Conservation (phyloP, 495 filamentous ascomycete species). For the Gamarada debralockiae region DNA sequence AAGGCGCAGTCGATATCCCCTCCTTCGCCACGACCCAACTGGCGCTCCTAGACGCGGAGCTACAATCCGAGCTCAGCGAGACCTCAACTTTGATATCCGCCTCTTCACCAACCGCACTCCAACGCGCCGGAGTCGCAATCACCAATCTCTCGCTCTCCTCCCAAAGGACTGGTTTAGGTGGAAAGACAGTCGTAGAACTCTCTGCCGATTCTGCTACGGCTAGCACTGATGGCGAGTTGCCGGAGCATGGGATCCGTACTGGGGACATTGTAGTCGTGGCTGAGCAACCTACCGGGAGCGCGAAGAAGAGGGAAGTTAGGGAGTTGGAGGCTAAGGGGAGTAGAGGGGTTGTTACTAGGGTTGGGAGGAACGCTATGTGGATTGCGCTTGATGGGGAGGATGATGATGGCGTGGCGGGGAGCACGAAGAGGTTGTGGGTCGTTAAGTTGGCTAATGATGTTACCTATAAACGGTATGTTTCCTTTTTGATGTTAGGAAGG, state of each 20-base stretch:
- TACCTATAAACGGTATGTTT: slow-evolving; percentile 69
- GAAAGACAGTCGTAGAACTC: slow-evolving; percentile 81
- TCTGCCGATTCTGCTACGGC: slow-evolving; percentile 64
- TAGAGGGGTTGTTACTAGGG: slow-evolving; percentile 78
- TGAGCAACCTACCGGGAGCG: slow-evolving; percentile 67
- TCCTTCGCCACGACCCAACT: slow-evolving; percentile 78
- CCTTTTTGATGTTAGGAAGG: neutral
- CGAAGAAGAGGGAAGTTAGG: slow-evolving; percentile 65
- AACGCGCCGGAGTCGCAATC: slow-evolving; percentile 83
- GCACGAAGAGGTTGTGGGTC: slow-evolving; percentile 57
- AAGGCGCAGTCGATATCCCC: slow-evolving; percentile 54
- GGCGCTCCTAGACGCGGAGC: slow-evolving; percentile 71
- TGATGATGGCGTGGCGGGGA: slow-evolving; percentile 53
- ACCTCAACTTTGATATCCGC: slow-evolving; percentile 67
- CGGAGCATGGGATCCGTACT: slow-evolving; percentile 77
- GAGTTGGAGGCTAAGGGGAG: slow-evolving; percentile 61
- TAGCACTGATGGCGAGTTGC: slow-evolving; percentile 44
- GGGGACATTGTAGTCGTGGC: slow-evolving; percentile 85
- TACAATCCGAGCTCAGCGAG: slow-evolving; percentile 71
- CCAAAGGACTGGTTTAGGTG: slow-evolving; percentile 88
- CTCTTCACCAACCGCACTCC: slow-evolving; percentile 67
- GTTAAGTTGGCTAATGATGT: slow-evolving; percentile 96
- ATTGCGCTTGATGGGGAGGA: slow-evolving; percentile 61
- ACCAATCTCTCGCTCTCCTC: slow-evolving; percentile 72
- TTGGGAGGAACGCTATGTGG: slow-evolving; percentile 59